Evolutionary conservation across 768 basidiomycete genomes (phyloP).

Genomic region (Mycena vulgaris): DNA sequence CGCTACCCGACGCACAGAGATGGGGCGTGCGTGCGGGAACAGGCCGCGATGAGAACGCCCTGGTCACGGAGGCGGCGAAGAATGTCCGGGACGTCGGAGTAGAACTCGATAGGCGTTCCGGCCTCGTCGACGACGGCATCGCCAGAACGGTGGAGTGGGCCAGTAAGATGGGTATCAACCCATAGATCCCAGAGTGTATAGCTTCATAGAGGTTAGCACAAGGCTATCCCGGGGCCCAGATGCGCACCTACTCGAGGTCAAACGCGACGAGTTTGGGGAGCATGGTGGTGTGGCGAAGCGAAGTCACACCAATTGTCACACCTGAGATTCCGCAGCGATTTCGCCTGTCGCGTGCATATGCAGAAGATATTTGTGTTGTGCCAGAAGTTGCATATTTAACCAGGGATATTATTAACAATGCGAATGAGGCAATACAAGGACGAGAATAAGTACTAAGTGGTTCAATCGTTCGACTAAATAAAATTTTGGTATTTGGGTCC

Average conservation of each 20-base stretch:
- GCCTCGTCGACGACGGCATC: constrained; percentile 67
- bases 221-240: constrained; percentile 4
- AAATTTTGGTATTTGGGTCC: background rate
- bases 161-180: constrained; percentile 85
- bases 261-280: constrained; percentile 73
- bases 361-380: no score
- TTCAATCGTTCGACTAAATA: no score
- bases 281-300: no score
- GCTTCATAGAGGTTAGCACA: constrained; percentile 52
- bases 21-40: constrained; percentile 80
- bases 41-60: constrained; percentile 74
- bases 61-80: constrained; percentile 69
- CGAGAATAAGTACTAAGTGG: no score
- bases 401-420: no score
- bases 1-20: constrained; percentile 66
- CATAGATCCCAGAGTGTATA: constrained; percentile 91
- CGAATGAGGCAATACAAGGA: no score
- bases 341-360: no score
- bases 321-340: no score
- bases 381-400: no score
- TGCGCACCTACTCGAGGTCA: constrained; percentile 78
- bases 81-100: constrained; percentile 82
- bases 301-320: no score
- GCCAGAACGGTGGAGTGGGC: constrained; percentile 68
- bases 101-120: constrained; percentile 71